Conservation (phyloP, 2,329 filamentous ascomycete species). For the Leptographium wingfieldii region DNA sequence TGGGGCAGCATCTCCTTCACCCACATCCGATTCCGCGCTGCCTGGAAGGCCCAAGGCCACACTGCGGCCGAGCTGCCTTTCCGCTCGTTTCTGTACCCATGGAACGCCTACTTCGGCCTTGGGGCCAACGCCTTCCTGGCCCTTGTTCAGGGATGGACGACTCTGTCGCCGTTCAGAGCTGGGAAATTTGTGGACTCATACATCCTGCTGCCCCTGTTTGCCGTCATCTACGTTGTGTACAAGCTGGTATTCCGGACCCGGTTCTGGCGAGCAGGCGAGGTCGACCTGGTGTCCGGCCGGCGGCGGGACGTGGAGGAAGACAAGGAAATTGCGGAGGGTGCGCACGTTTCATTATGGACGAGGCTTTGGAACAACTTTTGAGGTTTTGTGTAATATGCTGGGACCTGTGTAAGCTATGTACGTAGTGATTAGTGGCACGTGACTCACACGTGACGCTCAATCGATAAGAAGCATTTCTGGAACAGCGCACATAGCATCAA, state of each 20-base stretch:
- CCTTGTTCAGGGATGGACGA: too few relatives aligned
- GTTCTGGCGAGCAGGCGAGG: conserved; percentile 35
- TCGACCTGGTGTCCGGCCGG: conserved; percentile 44
- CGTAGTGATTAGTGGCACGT: background rate
- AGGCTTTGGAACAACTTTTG: conserved; percentile 29
- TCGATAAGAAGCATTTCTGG: too few relatives aligned
- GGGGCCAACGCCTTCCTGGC: too few relatives aligned
- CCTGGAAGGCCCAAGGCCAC: conserved; percentile 43
- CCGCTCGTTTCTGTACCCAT: too few relatives aligned
- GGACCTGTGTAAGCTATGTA: too few relatives aligned
- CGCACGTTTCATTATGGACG: conserved; percentile 27
- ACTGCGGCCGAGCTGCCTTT: too few relatives aligned
- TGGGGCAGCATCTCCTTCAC: conserved; percentile 60
- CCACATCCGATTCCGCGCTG: conserved; percentile 58
- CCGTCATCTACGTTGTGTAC: too few relatives aligned
- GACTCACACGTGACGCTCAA: too few relatives aligned
- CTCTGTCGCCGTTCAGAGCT: too few relatives aligned
- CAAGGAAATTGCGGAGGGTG: conserved; percentile 19
- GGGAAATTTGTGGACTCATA: too few relatives aligned
- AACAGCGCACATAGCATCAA: background rate
- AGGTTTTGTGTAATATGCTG: background rate
- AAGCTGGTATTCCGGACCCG: conserved; percentile 35
- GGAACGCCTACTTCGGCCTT: too few relatives aligned
- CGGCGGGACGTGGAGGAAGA: conserved; percentile 40
- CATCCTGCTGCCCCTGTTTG: too few relatives aligned